Evolutionary conservation across 495 filamentous ascomycete genomes (phyloP).

Genomic region (Pseudomonodictys pantanalensis): DNA sequence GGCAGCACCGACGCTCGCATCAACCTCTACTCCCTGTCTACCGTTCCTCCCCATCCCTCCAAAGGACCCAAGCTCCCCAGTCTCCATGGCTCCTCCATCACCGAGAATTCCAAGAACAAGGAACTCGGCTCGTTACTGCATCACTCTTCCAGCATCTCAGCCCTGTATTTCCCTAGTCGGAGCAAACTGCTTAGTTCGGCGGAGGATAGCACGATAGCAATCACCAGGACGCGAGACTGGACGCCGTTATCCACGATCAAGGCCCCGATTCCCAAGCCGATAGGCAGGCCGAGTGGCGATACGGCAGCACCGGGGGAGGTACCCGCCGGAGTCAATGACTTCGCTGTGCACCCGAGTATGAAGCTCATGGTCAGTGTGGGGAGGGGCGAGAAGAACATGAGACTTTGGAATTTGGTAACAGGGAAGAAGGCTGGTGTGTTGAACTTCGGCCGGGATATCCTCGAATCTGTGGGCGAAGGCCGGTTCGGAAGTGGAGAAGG

Average conservation of each 20-base stretch:
- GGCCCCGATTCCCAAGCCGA: conserved; percentile 77
- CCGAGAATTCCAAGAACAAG: conserved; percentile 80
- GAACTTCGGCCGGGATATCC: conserved; percentile 68
- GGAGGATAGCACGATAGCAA: conserved; percentile 84
- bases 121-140: conserved; percentile 84
- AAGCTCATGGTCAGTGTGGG: conserved; percentile 93
- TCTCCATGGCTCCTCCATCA: conserved; percentile 63
- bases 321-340: conserved; percentile 90
- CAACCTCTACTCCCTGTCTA: conserved; percentile 89
- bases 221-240: conserved; percentile 87
- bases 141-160: conserved; percentile 75
- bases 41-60: conserved; percentile 54
- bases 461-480: conserved; percentile 71
- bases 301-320: conserved; percentile 78
- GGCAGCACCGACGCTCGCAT: conserved; percentile 90
- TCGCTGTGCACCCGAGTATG: conserved; percentile 92
- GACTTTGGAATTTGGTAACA: conserved; percentile 95
- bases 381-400: conserved; percentile 83
- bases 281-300: conserved; percentile 83
- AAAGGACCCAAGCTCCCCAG: conserved; percentile 48
- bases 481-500: conserved; percentile 77
- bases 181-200: conserved; percentile 79
- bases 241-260: conserved; percentile 84
- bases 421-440: conserved; percentile 91
- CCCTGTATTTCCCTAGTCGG: conserved; percentile 77